Percentiles rank a stretch among this genome's conserved stretches.
Conservation (phyloP, 257 asterid species). For the Nicotiana tomentosiformis region DNA sequence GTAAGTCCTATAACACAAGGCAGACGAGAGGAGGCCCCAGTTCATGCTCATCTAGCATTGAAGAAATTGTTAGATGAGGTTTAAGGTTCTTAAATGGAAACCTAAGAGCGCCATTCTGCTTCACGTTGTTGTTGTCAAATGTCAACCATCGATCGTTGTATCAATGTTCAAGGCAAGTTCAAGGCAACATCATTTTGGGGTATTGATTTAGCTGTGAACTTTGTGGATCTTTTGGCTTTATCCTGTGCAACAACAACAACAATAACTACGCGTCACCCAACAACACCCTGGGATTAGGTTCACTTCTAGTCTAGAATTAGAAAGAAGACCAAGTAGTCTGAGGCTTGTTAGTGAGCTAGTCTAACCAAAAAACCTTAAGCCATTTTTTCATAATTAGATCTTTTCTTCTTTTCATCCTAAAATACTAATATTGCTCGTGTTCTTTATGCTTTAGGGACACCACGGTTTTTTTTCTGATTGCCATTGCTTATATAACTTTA, state of each 20-base stretch:
- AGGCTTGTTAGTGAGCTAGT: neutral
- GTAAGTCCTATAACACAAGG: slow-evolving; percentile 61
- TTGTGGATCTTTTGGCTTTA: neutral
- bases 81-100: neutral
- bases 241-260: neutral
- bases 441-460: neutral
- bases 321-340: neutral
- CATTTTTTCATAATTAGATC: neutral
- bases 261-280: neutral
- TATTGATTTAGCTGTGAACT: neutral
- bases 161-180: no score
- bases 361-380: neutral
- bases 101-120: neutral
- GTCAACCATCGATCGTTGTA: neutral
- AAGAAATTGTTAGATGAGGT: slow-evolving; percentile 25
- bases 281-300: neutral
- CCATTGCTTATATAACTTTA: neutral
- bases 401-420: neutral
- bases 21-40: slow-evolving; percentile 44
- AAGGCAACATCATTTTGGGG: neutral
- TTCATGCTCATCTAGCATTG: slow-evolving; percentile 8
- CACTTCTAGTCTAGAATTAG: neutral
- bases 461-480: no score
- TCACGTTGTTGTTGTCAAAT: neutral
- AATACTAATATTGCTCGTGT: neutral